Base-by-base conservation (phyloP, 148 eudicot species). In the Polygonum aviculare region DNA sequence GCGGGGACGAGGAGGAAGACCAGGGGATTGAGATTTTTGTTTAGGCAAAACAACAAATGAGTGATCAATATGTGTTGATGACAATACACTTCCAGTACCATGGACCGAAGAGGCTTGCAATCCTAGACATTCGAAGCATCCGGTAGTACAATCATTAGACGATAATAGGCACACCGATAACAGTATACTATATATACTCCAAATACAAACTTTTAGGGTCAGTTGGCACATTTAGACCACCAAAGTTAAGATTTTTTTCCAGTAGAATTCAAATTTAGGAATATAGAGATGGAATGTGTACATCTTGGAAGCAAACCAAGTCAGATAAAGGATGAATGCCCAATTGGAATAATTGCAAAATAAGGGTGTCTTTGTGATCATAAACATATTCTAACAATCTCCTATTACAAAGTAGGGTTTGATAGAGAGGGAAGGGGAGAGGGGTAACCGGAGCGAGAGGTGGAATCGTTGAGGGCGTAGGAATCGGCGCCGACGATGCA, bases 11-110 rank as follows among this genome's bases (percentile, higher is more conserved):
- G 94, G 90, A 79, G 97, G 90, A 62, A 79, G 79, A 44, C 99
- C 99, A 2, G 85, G 78, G 19, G 75, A 77, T 74, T 83, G 91
- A 81, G 81, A 81, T 78, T 87, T 89, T 86, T 95, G 91, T 78
- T 90, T 87, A 14, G 98, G 90, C 86, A 96, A 84, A 79, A 96
- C 90, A 75, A 96, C 93, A 84, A 89, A 96, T 22, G 99, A 96
- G 77, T 93, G 91, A 77, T 96, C 99, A 97, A 93, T 90, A 36
- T 88, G 94, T 52, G 90, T 85, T 15, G 95, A 92, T 45, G 89
- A 90, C 77, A 85, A 79, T 69, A 89, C 89, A 75, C 99, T 93
- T 41, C 90, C 83, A 35, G 91, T 76, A 38, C 93, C 90, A 82
- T 88, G 90, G 65, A 86, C 79, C 36, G 93, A 84, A 80, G 94